A percentile compares a stretch with the other conserved stretches of the same genome.
These are phyloP conservation scores for Russula virescens DNA, from an alignment of 768 basidiomycete genomes.

Conservation along the genomic window DNA sequence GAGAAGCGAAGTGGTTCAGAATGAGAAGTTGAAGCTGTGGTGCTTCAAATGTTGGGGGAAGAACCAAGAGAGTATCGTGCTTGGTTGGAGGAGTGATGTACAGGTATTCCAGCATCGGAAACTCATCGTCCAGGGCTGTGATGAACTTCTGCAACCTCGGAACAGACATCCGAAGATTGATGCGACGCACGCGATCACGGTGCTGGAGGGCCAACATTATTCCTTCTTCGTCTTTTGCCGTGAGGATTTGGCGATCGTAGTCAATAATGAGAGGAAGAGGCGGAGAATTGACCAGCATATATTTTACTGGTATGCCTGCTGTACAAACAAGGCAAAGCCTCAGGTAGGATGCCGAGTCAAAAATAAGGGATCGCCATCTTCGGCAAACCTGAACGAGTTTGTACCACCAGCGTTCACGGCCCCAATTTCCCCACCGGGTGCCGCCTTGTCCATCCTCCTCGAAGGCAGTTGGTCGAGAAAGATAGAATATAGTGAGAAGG, in stretches of 20 bases:
- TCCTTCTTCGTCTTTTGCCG: not conserved
- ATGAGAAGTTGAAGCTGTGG: not conserved
- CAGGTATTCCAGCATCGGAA: no score
- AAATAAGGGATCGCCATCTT: not conserved
- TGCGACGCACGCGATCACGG: no score
- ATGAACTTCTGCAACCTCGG: no score
- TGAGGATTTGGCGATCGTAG: not conserved
- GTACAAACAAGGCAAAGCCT: not conserved
- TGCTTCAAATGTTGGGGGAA: no score
- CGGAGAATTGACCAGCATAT: not conserved
- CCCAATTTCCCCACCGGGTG: not conserved
- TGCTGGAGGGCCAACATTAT: not conserved
- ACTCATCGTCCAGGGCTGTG: no score
- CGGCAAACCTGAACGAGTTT: no score
- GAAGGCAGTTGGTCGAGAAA: not conserved
- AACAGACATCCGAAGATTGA: not conserved
- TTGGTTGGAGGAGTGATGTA: no score
- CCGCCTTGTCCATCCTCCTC: no score
- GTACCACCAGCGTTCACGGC: not conserved
- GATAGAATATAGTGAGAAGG: not conserved
- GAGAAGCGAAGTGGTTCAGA: not conserved
- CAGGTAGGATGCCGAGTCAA: not conserved
- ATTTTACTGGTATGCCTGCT: not conserved
- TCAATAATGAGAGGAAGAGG: no score
- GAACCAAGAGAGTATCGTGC: no score